phyloP scores from a whole-genome alignment of 345 rosid species.

The Brassica napus region Da-Ae NC_063442.1:18551001-18551500 shows the following conservation, averaged over 20 bases:
- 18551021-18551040: not conserved
- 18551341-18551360: not conserved
- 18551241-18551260: not conserved
- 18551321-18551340: not conserved
- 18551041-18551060: not conserved
- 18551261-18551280: no score
- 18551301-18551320: no score
- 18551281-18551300: no score
- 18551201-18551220: not conserved
- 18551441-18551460: not conserved
- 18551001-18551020: not conserved
- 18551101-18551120: not conserved
- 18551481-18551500: not conserved
- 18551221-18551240: not conserved
- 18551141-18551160: not conserved
- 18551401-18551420: slow-evolving; percentile 3
- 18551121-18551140: not conserved
- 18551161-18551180: not conserved
- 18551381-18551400: not conserved
- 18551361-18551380: not conserved
- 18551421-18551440: not conserved
- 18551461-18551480: not conserved
- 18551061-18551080: not conserved
- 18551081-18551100: not conserved
- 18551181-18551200: not conserved